These are phyloP conservation scores for Cinnamomum chago DNA, from an alignment of 164 flowering plant genomes.

Conservation along the genomic window DNA sequence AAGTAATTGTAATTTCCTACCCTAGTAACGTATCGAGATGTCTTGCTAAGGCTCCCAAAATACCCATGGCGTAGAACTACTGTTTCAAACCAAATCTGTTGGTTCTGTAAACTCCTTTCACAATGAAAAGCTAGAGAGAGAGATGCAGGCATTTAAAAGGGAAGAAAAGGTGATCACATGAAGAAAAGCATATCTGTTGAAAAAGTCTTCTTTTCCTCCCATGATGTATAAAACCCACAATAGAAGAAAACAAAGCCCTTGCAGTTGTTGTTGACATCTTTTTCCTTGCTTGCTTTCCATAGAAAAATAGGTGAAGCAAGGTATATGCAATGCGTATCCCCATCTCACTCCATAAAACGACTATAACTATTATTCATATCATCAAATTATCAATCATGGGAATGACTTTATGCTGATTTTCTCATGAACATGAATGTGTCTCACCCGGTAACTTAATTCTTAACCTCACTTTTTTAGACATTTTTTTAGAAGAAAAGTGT, in stretches of 20 bases:
- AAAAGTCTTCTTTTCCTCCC: slow-evolving; percentile 26
- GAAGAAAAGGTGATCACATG: neutral
- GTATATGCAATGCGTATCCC: too few species aligned
- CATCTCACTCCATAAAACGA: too few species aligned
- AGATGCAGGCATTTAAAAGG: slow-evolving; percentile 1
- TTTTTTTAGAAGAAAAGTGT: too few species aligned
- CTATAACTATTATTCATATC: too few species aligned
- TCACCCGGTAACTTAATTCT: too few species aligned
- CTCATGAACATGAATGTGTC: too few species aligned
- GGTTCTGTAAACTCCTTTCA: neutral
- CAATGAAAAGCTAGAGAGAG: neutral
- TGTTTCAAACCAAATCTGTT: neutral
- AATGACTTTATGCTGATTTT: too few species aligned
- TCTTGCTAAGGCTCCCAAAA: slow-evolving; percentile 51
- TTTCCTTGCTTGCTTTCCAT: slow-evolving; percentile 1
- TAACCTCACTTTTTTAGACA: too few species aligned
- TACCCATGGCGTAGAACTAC: slow-evolving; percentile 39
- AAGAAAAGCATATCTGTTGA: slow-evolving; percentile 27
- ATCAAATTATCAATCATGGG: too few species aligned
- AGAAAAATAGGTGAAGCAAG: neutral
- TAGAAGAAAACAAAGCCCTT: neutral
- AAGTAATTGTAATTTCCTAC: slow-evolving; percentile 23
- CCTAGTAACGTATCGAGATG: slow-evolving; percentile 58
- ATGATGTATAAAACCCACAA: neutral
- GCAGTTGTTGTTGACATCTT: neutral